These are phyloP conservation scores for Arthrobotrys musiformis DNA, from an alignment of 2,329 filamentous ascomycete species.

Conservation along the genomic window DNA sequence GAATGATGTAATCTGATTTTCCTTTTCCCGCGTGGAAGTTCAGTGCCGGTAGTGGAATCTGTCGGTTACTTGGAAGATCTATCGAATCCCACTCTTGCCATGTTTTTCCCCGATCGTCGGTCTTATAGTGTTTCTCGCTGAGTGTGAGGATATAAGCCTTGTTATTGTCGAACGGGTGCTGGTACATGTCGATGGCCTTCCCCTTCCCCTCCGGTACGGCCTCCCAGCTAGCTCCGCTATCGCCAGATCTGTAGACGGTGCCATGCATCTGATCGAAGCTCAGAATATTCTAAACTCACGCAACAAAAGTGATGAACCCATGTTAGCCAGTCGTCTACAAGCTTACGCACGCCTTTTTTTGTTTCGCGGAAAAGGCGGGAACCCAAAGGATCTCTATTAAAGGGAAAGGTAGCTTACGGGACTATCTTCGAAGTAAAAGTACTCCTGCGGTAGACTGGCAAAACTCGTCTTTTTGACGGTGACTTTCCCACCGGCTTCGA, in stretches of 20 bases:
- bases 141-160: slow-evolving; percentile 83
- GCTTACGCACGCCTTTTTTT: slow-evolving; percentile 8
- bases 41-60: slow-evolving; percentile 67
- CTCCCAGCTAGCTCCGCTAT: slow-evolving; percentile 84
- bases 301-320: neutral
- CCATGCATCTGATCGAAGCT: slow-evolving; percentile 69
- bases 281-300: slow-evolving; percentile 57
- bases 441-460: slow-evolving; percentile 72
- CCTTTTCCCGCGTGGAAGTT: slow-evolving; percentile 83
- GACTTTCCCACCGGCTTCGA: slow-evolving; percentile 27
- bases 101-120: slow-evolving; percentile 80
- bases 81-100: slow-evolving; percentile 80
- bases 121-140: slow-evolving; percentile 79
- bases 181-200: slow-evolving; percentile 72
- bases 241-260: slow-evolving; percentile 78
- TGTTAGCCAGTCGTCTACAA: neutral
- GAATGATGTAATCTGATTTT: slow-evolving; percentile 69
- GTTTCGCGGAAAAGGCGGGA: neutral
- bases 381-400: neutral
- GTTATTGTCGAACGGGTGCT: slow-evolving; percentile 81
- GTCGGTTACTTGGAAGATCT: slow-evolving; percentile 67
- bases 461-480: slow-evolving; percentile 70
- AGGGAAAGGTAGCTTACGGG: slow-evolving; percentile 50
- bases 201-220: slow-evolving; percentile 70
- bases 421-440: slow-evolving; percentile 90